Percentiles rank a stretch among this genome's conserved stretches.
Evolutionary conservation across 768 basidiomycete genomes (phyloP).

Genomic region (Collybiopsis luxurians): DNA sequence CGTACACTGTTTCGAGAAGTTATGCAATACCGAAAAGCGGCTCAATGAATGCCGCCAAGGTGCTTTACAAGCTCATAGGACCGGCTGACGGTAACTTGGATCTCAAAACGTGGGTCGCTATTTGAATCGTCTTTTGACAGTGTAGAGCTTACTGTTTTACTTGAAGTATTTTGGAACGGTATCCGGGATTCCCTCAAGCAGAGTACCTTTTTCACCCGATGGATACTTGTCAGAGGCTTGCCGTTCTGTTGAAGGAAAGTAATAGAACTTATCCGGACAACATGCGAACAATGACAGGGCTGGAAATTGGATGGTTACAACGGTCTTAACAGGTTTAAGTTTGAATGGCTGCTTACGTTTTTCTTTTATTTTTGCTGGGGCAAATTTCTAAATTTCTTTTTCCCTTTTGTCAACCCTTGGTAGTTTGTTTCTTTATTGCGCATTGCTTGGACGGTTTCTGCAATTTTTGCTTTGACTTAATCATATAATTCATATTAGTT

Average conservation of each 20-base stretch:
- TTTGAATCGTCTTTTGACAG: neutral
- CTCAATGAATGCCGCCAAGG: slow-evolving; percentile 72
- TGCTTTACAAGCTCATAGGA: slow-evolving; percentile 78
- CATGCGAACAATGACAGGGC: slow-evolving; percentile 74
- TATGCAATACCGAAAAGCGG: slow-evolving; percentile 60
- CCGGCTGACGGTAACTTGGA: slow-evolving; percentile 53
- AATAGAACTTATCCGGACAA: slow-evolving; percentile 72
- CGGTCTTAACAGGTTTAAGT: slow-evolving; percentile 19
- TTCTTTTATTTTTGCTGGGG: neutral
- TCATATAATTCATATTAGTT: too few relatives aligned
- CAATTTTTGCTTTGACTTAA: too few relatives aligned
- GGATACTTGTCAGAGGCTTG: slow-evolving; percentile 70
- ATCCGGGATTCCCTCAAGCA: slow-evolving; percentile 85
- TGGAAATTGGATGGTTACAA: slow-evolving; percentile 80
- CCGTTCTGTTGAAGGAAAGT: slow-evolving; percentile 71
- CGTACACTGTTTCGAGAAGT: slow-evolving; percentile 59
- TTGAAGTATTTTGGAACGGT: slow-evolving; percentile 57
- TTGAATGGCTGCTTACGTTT: neutral
- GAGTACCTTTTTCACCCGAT: slow-evolving; percentile 85
- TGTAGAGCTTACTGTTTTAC: slow-evolving; percentile 5
- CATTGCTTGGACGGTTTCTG: too few relatives aligned
- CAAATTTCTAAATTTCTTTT: too few relatives aligned
- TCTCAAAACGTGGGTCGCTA: slow-evolving; percentile 44
- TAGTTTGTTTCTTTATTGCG: too few relatives aligned
- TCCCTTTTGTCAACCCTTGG: too few relatives aligned